Evolutionary conservation across 2,329 filamentous ascomycete genomes (phyloP), one percentile per base, ranked within the genome.

Genomic region (Rachicladosporium sp.): DNA sequence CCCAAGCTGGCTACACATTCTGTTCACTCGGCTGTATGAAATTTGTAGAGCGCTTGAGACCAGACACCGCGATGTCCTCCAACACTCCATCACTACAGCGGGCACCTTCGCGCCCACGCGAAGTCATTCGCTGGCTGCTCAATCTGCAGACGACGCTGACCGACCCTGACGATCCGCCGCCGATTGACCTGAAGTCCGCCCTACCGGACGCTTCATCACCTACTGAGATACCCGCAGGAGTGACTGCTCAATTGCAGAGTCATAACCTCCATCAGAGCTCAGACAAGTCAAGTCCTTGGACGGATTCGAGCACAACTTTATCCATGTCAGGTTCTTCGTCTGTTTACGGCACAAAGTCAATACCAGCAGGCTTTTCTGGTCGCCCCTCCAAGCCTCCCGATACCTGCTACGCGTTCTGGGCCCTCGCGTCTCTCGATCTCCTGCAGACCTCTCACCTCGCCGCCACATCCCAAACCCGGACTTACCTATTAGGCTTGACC

Each of bases 321-420:
- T 27, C 23, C 6, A 27, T 27, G 8, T 7, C 23, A 27, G 23
- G 8, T 27, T 27, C 23, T 27, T 7, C 23, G 23, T 7, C 23
- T 27, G 23, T 27, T 7, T 7, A 27, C 23, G 23, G 23, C 23
- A 4, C 23, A 27, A 7, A 27, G 23, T 27, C 23, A 27, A 42
- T 29, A 19, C 38, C 15, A 31, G 50, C 85, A 1, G 91, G 88
- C 7, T 87, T 93, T 63, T 94, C 93, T 53, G 91, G 91, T 19
- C 78, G 91, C 36, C 78, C 76, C 57, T 95, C 94, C 65, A 98
- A 98, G 61, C 72, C 80, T 35, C 82, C 84, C 7, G 91, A 98
- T 62, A 96, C 91, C 1, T 98, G 91, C 63, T 98, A 98, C 60
- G 81, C 78, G 13, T 98, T 89, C 69, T 98, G 91, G 91, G 85